These are phyloP conservation scores for Penicillium turbatum DNA, from an alignment of 495 filamentous ascomycete genomes.

Conservation along the genomic window DNA sequence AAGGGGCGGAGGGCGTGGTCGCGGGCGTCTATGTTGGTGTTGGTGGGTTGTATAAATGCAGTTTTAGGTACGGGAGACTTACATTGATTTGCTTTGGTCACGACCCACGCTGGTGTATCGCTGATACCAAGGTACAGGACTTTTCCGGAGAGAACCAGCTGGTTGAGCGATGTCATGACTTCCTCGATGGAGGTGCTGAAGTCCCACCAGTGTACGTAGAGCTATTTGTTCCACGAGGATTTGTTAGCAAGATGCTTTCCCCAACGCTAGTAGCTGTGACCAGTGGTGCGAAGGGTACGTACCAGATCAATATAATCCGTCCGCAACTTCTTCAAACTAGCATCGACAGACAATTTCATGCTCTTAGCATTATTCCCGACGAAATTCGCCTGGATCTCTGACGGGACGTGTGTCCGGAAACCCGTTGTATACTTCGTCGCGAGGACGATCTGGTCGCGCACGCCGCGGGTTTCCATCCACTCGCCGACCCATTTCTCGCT, in stretches of 20 bases:
- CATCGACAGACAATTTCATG: slow-evolving; percentile 49
- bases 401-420: slow-evolving; percentile 24
- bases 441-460: slow-evolving; percentile 61
- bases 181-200: slow-evolving; percentile 59
- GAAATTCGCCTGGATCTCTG: slow-evolving; percentile 50
- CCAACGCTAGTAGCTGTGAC: too few relatives aligned
- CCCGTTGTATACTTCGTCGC: slow-evolving; percentile 65
- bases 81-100: slow-evolving; percentile 59
- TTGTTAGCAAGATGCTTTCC: background rate
- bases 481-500: slow-evolving; percentile 73
- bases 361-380: slow-evolving; percentile 58
- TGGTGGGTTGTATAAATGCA: background rate
- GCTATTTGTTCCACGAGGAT: background rate
- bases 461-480: slow-evolving; percentile 58
- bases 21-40: slow-evolving; percentile 49
- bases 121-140: slow-evolving; percentile 67
- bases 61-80: background rate
- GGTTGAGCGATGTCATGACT: slow-evolving; percentile 64
- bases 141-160: slow-evolving; percentile 55
- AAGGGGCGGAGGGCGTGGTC: slow-evolving; percentile 61
- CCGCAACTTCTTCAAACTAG: slow-evolving; percentile 55
- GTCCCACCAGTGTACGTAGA: slow-evolving; percentile 66
- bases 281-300: background rate
- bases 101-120: slow-evolving; percentile 69
- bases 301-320: slow-evolving; percentile 61